Evolutionary conservation across 257 asterid species (phyloP), one percentile per base, ranked within the genome.

Genomic region (Nicotiana paniculata): DNA sequence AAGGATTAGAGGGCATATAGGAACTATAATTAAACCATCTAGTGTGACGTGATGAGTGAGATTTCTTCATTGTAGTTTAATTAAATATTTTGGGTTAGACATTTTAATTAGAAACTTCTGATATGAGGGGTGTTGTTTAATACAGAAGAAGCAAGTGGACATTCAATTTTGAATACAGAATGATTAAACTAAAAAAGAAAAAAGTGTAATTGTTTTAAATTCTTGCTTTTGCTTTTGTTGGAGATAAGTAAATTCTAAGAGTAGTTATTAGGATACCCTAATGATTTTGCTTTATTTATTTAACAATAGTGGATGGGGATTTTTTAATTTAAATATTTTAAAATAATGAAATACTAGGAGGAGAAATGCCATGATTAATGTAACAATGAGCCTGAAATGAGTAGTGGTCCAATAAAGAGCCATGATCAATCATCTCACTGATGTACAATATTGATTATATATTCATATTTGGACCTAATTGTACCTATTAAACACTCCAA

Each of bases 291-390:
- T 72, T 43, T 83, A 68, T 66, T 83, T 87, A 81, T 78, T 51
- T 4, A 54, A 9, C 13, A 10, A 26, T 68, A 89, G 91, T 85
- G 88, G 89, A 57, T 70, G 82, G 83, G 83, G 84, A 72, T 17
- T 24, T n/a, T 70, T 21, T 43, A 21, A 46, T 72, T n/a, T 16
- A 21, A 43, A 11, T 70, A n/a, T 21, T 39, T 48, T 6, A 15
- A 64, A 64, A 59, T 58, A 32, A 43, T 72, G 81, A 37, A 59
- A 12, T 18, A 55, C 3, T 26, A 39, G 12, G 88, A 72, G 72
- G 83, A 77, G 84, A 87, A 80, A 89, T 89, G 91, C n/a, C 79
- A 92, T 91, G 97, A 92, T 91, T 91, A 90, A 77, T 89, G 91
- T 90, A 87, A 85, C 90, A 84, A 88, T 81, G 87, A 87, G 4